Evolutionary conservation across 805 yeast genomes (phyloP).

Genomic region (Starmerella roubikii): DNA sequence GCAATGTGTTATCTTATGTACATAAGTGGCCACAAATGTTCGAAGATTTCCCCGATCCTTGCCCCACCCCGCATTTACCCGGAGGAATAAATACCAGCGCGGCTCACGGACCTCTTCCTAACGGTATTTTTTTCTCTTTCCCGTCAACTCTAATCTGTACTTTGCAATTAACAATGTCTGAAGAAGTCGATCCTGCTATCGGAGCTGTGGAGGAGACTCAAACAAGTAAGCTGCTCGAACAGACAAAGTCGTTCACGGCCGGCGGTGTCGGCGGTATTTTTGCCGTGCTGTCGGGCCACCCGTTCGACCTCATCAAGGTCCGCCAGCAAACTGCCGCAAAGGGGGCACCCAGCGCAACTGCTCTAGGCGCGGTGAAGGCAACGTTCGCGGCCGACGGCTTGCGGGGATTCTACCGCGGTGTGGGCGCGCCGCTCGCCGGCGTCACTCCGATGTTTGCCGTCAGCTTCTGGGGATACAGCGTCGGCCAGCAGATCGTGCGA

Average conservation of each 20-base stretch:
- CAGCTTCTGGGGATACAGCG: constrained; percentile 95
- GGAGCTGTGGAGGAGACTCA: constrained; percentile 6
- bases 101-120: too few species aligned
- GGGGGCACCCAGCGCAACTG: constrained; percentile 33
- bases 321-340: constrained; percentile 63
- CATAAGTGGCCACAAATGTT: too few species aligned
- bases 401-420: constrained; percentile 81
- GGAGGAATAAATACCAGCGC: too few species aligned
- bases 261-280: constrained; percentile 97
- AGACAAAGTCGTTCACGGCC: constrained; percentile 72
- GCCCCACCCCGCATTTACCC: too few species aligned
- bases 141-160: neutral
- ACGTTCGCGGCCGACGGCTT: constrained; percentile 66
- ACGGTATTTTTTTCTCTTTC: neutral
- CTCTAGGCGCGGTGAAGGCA: constrained; percentile 38
- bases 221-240: constrained; percentile 38
- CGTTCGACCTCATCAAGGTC: constrained; percentile 87
- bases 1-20: too few species aligned
- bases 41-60: too few species aligned
- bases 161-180: constrained; percentile 16
- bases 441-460: constrained; percentile 98
- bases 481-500: constrained; percentile 68
- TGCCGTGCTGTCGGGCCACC: constrained; percentile 92
- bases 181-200: constrained; percentile 16
- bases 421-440: constrained; percentile 85